These are phyloP conservation scores for Cystobasidium sp. DNA, from an alignment of 1,284 basidiomycete species.

Conservation along the genomic window DNA sequence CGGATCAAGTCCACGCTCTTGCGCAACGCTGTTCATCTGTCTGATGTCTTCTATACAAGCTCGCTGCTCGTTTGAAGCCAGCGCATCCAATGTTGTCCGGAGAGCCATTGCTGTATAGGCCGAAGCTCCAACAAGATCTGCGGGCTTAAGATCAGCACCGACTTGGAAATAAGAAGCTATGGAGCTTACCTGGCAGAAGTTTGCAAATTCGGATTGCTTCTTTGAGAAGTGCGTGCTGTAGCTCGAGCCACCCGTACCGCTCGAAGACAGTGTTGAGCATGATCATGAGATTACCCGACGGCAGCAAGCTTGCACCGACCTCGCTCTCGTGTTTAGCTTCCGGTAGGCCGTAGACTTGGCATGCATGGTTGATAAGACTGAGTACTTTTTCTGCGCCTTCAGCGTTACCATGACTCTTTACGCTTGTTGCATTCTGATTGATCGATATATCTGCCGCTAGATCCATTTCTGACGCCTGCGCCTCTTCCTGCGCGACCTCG, in stretches of 20 bases:
- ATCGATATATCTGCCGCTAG: constrained; percentile 7
- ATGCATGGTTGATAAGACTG: constrained; percentile 71
- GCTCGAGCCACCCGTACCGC: constrained; percentile 83
- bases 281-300: constrained; percentile 50
- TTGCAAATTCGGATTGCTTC: constrained; percentile 90
- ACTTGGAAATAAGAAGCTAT: too few species aligned
- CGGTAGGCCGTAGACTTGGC: constrained; percentile 73
- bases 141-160: background rate
- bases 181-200: constrained; percentile 74
- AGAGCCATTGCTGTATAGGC: constrained; percentile 47
- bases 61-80: constrained; percentile 53
- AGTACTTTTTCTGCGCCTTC: constrained; percentile 80
- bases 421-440: background rate
- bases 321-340: constrained; percentile 17
- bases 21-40: constrained; percentile 47
- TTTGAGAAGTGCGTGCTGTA: constrained; percentile 86
- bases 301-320: constrained; percentile 32
- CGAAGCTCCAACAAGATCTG: constrained; percentile 53
- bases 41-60: constrained; percentile 49
- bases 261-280: constrained; percentile 53
- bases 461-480: constrained; percentile 9
- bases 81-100: constrained; percentile 40
- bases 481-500: constrained; percentile 37
- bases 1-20: constrained; percentile 37
- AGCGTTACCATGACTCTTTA: constrained; percentile 52